Conservation (phyloP, 2,329 filamentous ascomycete species). For the Didymella segeticola region DNA sequence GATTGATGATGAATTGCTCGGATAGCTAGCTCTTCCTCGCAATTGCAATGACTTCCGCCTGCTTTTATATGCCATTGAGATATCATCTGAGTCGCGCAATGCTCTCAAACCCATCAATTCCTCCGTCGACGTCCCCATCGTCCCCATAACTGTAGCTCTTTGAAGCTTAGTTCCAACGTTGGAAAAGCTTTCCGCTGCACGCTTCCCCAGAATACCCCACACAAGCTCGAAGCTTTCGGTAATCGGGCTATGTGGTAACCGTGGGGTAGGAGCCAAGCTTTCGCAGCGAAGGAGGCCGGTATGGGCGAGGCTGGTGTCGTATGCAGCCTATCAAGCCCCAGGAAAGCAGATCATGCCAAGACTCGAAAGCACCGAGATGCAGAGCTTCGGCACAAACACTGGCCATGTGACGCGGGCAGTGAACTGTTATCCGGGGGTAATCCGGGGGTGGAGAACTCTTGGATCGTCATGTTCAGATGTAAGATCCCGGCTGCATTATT, state of each 20-base stretch:
- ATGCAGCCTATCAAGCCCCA: constrained; percentile 1
- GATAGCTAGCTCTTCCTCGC: background rate
- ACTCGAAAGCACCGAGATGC: background rate
- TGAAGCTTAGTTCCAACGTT: constrained; percentile 1
- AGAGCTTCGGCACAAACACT: background rate
- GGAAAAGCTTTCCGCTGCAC: constrained; percentile 18
- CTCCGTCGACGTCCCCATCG: background rate
- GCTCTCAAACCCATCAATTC: background rate
- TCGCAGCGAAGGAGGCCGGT: background rate
- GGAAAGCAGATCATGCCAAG: background rate
- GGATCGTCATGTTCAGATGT: background rate
- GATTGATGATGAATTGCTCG: background rate
- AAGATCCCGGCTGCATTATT: constrained; percentile 7
- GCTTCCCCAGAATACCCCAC: constrained; percentile 15
- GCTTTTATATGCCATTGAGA: background rate
- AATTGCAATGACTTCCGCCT: background rate
- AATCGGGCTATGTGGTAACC: background rate
- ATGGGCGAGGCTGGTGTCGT: background rate
- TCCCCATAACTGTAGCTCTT: background rate
- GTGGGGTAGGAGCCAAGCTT: constrained; percentile 4
- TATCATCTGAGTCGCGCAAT: background rate
- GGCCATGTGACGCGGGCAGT: background rate
- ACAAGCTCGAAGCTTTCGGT: constrained; percentile 8
- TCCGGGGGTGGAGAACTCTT: background rate
- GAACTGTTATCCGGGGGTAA: constrained; percentile 11